Evolutionary conservation across 2,329 filamentous ascomycete species (phyloP), one percentile per base, ranked within the genome.

Genomic region (Aureobasidium pullulans): DNA sequence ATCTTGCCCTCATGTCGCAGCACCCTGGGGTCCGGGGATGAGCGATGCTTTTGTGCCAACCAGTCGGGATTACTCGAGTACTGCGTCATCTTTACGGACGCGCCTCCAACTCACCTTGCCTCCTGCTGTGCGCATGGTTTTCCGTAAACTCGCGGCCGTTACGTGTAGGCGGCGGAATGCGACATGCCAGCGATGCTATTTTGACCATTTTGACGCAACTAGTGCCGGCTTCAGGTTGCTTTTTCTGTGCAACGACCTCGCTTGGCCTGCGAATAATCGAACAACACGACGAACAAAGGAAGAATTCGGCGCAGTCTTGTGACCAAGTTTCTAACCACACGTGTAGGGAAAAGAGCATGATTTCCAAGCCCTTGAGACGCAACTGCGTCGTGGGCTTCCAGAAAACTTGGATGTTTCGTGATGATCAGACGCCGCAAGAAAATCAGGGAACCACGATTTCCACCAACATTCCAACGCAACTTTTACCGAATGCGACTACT

Each of bases 401-500:
- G 11, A 40, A 52, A 44, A 56, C 31, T 16, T 56, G 36, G n/a
- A 40, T 32, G 15, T 11, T 54, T 7, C 10, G 11, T 7, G 39
- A n/a, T 16, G 39, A 42, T 16, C 39, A 42, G 7, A 42, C 6
- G 39, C 23, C 23, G 1, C 8, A 16, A 23, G 39, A 6, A 54
- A 54, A 42, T 54, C 50, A 43, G 29, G 50, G 39, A 54, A 40
- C 5, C 8, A 19, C 9, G 19, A 52, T 11, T 29, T 16, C 13
- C 9, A 32, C 36, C 40, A 56, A 46, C 39, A 56, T 56, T 56
- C 52, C 52, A 37, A 23, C 10, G 52, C 40, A 56, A 37, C 46
- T 56, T 9, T 46, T 56, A 16, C 52, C 52, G 52, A 56, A 56
- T 56, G 52, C 52, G 52, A 54, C 50, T 16, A 29, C 48, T 42